Percentiles rank a stretch among this genome's conserved stretches.
phyloP scores from a whole-genome alignment of 2,329 filamentous ascomycete genomes.

The Colletotrichum sansevieriae region DNA sequence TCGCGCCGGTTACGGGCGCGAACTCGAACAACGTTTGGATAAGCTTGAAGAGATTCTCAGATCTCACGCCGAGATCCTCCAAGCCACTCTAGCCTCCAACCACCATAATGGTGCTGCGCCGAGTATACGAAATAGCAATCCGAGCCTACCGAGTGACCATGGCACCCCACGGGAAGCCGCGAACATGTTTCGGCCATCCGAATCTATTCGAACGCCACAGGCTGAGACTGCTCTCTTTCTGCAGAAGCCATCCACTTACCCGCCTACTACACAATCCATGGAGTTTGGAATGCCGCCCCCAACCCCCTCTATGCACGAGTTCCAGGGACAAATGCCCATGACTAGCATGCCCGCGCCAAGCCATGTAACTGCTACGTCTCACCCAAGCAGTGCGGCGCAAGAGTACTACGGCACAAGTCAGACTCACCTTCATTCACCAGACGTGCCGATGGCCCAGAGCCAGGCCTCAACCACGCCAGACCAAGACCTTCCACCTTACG shows the following conservation, averaged over 20 bases:
- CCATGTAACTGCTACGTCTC: slow-evolving; percentile 52
- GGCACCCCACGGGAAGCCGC: slow-evolving; percentile 65
- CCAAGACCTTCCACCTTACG: slow-evolving; percentile 80
- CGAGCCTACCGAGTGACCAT: slow-evolving; percentile 67
- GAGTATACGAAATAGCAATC: slow-evolving; percentile 63
- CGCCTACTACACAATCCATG: slow-evolving; percentile 59
- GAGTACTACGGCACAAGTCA: slow-evolving; percentile 63
- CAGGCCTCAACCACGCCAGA: slow-evolving; percentile 65
- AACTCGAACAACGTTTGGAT: slow-evolving; percentile 79
- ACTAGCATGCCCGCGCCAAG: slow-evolving; percentile 54
- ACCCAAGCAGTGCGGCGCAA: slow-evolving; percentile 58
- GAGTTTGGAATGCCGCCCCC: slow-evolving; percentile 64
- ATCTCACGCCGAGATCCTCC: slow-evolving; percentile 75
- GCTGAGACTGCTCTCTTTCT: slow-evolving; percentile 72
- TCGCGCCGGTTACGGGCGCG: slow-evolving; percentile 77
- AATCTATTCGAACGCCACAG: slow-evolving; percentile 66
- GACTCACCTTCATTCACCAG: slow-evolving; percentile 68
- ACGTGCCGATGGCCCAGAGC: slow-evolving; percentile 64
- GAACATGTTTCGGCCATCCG: slow-evolving; percentile 62
- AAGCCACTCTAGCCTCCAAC: slow-evolving; percentile 62
- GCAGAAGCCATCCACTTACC: slow-evolving; percentile 68
- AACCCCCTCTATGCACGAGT: slow-evolving; percentile 64
- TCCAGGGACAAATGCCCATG: slow-evolving; percentile 59
- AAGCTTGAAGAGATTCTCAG: slow-evolving; percentile 76
- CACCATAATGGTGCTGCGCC: slow-evolving; percentile 53